Evolutionary conservation across 2,329 filamentous ascomycete genomes (phyloP), one percentile per base, ranked within the genome.

Genomic region (Ophiostoma quercus): DNA sequence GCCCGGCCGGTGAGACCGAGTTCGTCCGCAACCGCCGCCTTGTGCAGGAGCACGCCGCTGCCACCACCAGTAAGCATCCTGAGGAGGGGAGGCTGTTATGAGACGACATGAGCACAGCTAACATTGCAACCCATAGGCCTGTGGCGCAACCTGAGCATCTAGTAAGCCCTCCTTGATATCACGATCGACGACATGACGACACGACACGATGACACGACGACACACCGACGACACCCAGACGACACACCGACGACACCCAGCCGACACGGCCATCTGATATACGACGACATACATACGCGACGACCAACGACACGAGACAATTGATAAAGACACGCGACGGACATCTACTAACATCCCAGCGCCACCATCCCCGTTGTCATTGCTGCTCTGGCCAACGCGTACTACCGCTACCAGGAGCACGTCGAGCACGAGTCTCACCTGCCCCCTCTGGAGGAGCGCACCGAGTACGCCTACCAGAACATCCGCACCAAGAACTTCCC

Each of bases 391-490:
- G 83, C 89, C 82, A 99, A 99, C 81, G 94, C 94, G 77, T 97
- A 91, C 80, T 88, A 89, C 78, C 88, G 97, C 73, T 99, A 93
- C 92, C 89, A 87, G 77, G 92, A 96, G 84, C 95, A 99, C 83
- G 98, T 94, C 94, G 92, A 96, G 83, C 95, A 99, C 86, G 92
- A 90, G 88, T 83, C 81, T 68, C 94, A 98, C 83, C 83, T 92
- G 81, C 88, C 91, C 72, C 91, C 95, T 74, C 85, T 94, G 75
- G 92, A 96, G 85, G 95, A 99, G 84, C 90, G 92, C 78, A 83
- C 86, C 77, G 92, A 98, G 85, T 99, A 98, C 83, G 84, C 93
- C 72, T 99, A 96, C 88, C 92, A 96, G 88, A 99, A 99, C 87
- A 91, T 99, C 81, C 91, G 95, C 80, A 87, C 88, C 80, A 97